These are phyloP conservation scores for Vitis hybrid DNA, from an alignment of 177 flowering plant genomes.

Conservation along the genomic window DNA sequence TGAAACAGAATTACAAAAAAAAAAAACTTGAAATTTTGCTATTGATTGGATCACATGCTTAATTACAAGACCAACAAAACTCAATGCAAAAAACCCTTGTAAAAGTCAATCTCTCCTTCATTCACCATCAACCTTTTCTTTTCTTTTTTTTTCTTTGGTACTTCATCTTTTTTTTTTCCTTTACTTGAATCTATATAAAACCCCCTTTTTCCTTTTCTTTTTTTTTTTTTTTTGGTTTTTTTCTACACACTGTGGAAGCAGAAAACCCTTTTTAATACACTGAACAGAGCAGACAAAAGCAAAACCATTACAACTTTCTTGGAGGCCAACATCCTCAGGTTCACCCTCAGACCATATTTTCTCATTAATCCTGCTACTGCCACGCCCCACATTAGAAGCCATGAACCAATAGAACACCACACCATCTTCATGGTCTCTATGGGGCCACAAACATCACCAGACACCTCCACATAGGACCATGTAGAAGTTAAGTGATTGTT, in stretches of 20 bases:
- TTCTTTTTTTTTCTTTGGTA: no score
- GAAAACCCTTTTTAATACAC: conserved; percentile 39
- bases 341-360: conserved; percentile 57
- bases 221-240: no score
- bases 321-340: conserved; percentile 73
- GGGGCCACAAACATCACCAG: conserved; percentile 38
- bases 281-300: conserved; percentile 28
- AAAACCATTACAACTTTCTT: conserved; percentile 60
- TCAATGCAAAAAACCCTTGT: not conserved
- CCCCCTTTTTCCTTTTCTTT: not conserved
- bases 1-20: no score
- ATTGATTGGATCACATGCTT: not conserved
- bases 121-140: not conserved
- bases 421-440: conserved; percentile 42
- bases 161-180: not conserved
- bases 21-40: no score
- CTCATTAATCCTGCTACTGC: conserved; percentile 40
- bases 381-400: conserved; percentile 35
- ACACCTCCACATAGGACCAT: conserved; percentile 46
- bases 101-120: not conserved
- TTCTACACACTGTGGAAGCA: conserved; percentile 18
- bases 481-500: conserved; percentile 13
- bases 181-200: not conserved
- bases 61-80: not conserved
- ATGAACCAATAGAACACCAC: conserved; percentile 39